These are phyloP conservation scores for Nyssa sinensis DNA, from an alignment of 148 eudicot genomes.

Conservation along the genomic window DNA sequence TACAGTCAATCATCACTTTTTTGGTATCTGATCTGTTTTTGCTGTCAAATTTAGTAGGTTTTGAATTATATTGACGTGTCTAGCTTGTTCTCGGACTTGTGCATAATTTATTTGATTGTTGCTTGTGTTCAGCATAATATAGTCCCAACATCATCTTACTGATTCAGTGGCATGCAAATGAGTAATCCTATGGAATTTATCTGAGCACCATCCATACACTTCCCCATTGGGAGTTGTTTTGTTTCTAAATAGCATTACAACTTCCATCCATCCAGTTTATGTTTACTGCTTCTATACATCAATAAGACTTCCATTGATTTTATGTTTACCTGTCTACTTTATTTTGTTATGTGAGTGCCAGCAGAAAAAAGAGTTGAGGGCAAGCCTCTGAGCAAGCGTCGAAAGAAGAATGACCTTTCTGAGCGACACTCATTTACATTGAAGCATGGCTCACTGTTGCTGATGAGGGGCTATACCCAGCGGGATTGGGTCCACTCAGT, in stretches of 20 bases:
- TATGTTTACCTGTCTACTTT: slow-evolving; percentile 8
- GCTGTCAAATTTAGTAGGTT: not conserved
- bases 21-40: no score
- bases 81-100: not conserved
- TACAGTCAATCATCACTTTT: not conserved
- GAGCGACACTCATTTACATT: slow-evolving; percentile 57
- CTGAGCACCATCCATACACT: no score
- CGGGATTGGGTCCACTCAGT: slow-evolving; percentile 94
- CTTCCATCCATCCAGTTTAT: no score
- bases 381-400: slow-evolving; percentile 54
- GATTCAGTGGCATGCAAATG: no score
- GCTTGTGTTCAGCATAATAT: not conserved
- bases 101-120: not conserved
- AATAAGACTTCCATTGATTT: not conserved
- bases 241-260: no score
- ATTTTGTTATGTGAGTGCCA: slow-evolving; percentile 1
- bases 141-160: no score
- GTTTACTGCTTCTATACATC: not conserved
- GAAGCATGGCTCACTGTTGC: slow-evolving; percentile 83
- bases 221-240: not conserved
- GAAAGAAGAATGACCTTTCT: slow-evolving; percentile 38
- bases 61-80: not conserved
- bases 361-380: slow-evolving; percentile 29
- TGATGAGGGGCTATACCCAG: slow-evolving; percentile 92
- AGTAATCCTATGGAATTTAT: no score